Evolutionary conservation across 73 alveolate species (phyloP).

Genomic region (Durusdinium trenchii): DNA sequence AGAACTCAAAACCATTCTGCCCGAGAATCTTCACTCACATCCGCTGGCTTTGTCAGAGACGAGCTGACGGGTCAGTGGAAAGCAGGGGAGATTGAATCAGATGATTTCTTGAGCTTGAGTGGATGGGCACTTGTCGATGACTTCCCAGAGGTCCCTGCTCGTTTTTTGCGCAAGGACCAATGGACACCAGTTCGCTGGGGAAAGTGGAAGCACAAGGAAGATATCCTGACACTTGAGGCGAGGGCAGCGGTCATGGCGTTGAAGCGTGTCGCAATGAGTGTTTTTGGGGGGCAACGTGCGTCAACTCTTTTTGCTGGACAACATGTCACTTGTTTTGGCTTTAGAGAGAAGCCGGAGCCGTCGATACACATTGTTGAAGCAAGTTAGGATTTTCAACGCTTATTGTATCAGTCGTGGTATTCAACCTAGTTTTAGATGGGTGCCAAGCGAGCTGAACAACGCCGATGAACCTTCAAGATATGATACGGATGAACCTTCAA

Average conservation of each 20-base stretch:
- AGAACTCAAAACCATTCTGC: not conserved
- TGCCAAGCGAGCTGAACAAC: conserved; percentile 37
- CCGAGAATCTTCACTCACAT: not conserved
- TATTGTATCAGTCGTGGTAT: not conserved
- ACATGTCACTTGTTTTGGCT: not conserved
- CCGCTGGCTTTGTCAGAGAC: conserved; percentile 1
- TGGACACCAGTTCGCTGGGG: conserved; percentile 6
- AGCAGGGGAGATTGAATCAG: not conserved
- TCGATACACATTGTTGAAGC: not conserved
- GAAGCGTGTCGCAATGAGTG: not conserved
- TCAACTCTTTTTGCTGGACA: not conserved
- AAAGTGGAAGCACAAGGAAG: not conserved
- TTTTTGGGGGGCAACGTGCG: not conserved
- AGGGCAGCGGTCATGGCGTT: conserved; percentile 11
- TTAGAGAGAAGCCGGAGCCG: not conserved
- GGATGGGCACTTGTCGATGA: not conserved
- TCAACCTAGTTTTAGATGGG: not conserved
- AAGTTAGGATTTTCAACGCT: not conserved
- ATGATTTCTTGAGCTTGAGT: not conserved
- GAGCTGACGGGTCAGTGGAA: not conserved
- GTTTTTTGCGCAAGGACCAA: not conserved
- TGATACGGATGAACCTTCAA: not conserved
- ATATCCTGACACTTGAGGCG: conserved; percentile 7
- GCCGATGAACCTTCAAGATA: not conserved
- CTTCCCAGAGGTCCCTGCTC: not conserved